Base-by-base conservation (phyloP, 176 grass and related monocot genomes). In the Dendrocalamus sinicus region DNA sequence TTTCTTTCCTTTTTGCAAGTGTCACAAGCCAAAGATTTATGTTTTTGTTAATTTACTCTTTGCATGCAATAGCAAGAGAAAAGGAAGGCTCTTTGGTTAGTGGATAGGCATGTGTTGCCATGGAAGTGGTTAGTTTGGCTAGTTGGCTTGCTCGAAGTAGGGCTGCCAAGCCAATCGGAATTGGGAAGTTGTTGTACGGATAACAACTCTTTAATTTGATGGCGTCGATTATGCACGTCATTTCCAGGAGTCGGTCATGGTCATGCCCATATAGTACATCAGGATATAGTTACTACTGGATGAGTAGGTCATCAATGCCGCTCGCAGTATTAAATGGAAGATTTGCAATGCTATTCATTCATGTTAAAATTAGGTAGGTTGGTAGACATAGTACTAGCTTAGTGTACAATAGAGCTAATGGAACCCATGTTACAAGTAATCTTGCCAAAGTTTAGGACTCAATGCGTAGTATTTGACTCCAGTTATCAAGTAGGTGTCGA, bases 61-160 rank as follows among this genome's bases (percentile, higher is more conserved):
- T 50, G 17, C 43, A 66, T 9, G 32, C 46, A 52, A 67, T 48
- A 20, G 46, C 19, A 40, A 43, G 83, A 76, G 47, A 76, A 67
- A 57, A 14, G 83, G 67, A 67, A 76, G 32, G 61, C 45, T 28
- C 30, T 76, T 76, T 76, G 72, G 61, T 67, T 69, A 71, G 70
- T 52, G 44, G 71, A 39, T 67, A 13, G 22, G 61, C 83, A 57
- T 16, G 57, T 44, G 83, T 13, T 67, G 73, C 24, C 83, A 32
- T 22, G 39, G 22, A 76, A 76, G 60, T 76, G 71, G 61, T 44
- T 67, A n/a, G 59, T 39, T 54, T 17, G 28, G 28, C 20, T 51
- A 50, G 39, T 46, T 40, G 15, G 14, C 6, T 68, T 35, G 16
- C 66, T 68, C 35, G 13, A 68, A 68, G 35, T 20, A 37, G 64